Evolutionary conservation across 73 alveolate species (phyloP).

Genomic region (Paramecium pentaurelia): DNA sequence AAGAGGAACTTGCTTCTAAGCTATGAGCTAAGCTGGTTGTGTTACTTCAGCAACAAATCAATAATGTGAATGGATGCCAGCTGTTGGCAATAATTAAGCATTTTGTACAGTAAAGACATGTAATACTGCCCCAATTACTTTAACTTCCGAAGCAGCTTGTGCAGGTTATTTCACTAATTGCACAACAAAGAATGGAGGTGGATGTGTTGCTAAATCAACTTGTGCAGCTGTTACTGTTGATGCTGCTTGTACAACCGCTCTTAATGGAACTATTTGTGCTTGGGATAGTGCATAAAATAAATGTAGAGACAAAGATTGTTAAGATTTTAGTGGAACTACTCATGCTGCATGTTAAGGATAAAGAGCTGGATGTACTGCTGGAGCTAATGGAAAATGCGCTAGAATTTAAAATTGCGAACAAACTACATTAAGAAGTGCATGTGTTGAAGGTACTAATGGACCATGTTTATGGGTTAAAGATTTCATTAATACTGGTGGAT

Average conservation of each 20-base stretch:
- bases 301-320: not conserved
- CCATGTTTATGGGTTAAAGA: not conserved
- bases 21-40: not conserved
- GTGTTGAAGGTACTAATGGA: not conserved
- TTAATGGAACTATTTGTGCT: not conserved
- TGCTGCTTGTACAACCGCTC: not conserved
- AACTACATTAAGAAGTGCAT: not conserved
- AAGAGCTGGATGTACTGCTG: not conserved
- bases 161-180: not conserved
- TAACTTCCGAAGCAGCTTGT: not conserved
- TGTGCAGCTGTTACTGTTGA: not conserved
- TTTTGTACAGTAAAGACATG: not conserved
- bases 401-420: not conserved
- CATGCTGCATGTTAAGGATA: not conserved
- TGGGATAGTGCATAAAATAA: not conserved
- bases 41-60: not conserved
- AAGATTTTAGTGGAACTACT: not conserved
- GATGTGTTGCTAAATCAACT: not conserved
- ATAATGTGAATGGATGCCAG: not conserved
- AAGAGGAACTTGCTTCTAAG: not conserved
- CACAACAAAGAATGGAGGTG: conserved; percentile 1
- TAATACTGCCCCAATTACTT: not conserved
- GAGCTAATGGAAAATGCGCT: conserved; percentile 1
- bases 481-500: not conserved
- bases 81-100: not conserved